Percentiles rank a stretch among this genome's conserved stretches.
Evolutionary conservation across 768 basidiomycete genomes (phyloP).

Genomic region (Rhodotorula diobovata): DNA sequence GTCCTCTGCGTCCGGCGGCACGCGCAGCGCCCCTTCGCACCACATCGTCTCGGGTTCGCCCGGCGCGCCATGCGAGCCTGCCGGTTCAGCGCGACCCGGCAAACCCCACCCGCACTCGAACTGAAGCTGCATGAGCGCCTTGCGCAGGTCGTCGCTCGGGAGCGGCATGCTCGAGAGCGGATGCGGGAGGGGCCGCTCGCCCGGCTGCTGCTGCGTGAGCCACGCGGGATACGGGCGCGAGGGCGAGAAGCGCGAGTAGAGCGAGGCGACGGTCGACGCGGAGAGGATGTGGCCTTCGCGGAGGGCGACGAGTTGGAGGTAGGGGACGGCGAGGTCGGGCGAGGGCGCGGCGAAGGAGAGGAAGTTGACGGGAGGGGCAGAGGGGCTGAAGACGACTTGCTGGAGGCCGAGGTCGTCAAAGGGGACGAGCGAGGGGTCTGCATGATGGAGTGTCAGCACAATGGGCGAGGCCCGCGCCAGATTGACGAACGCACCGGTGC

Average conservation of each 20-base stretch:
- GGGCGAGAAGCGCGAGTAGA: conserved; percentile 43
- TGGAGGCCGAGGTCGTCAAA: conserved; percentile 54
- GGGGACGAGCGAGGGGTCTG: conserved; percentile 73
- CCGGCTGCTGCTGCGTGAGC: conserved; percentile 44
- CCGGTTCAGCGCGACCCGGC: neutral
- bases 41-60: conserved; percentile 4
- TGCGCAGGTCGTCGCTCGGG: conserved; percentile 59
- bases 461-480: neutral
- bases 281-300: conserved; percentile 56
- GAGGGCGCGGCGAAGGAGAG: conserved; percentile 61
- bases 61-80: neutral
- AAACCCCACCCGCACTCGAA: conserved; percentile 43
- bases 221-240: conserved; percentile 6
- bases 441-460: neutral
- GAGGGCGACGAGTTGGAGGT: conserved; percentile 62
- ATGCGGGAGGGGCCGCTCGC: conserved; percentile 45
- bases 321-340: conserved; percentile 56
- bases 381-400: conserved; percentile 41
- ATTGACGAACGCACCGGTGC: conserved; percentile 65
- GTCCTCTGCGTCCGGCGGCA: neutral
- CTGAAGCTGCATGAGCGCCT: conserved; percentile 63
- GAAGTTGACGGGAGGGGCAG: conserved; percentile 65
- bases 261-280: conserved; percentile 45
- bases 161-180: conserved; percentile 46
- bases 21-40: conserved; percentile 9